A percentile compares a stretch with the other conserved stretches of the same genome.
phyloP scores from a whole-genome alignment of 306 rosid genomes.

The Cicer judaicum region DNA sequence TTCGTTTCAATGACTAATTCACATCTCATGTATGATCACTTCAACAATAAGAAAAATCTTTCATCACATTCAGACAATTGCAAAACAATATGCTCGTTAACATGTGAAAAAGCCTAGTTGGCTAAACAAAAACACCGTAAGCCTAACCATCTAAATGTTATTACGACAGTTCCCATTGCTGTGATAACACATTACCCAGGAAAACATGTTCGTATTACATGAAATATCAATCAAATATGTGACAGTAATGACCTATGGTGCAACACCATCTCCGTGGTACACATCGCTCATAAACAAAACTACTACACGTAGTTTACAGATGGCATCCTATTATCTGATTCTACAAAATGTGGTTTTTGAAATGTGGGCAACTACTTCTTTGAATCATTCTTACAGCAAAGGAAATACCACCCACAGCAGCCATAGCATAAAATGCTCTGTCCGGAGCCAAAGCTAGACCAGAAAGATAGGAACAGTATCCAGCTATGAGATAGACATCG shows the following conservation, averaged over 20 bases:
- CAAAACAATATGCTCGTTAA: conserved; percentile 23
- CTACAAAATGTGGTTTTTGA: conserved; percentile 21
- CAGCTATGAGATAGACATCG: conserved; percentile 71
- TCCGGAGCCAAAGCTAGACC: conserved; percentile 83
- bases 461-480: conserved; percentile 73
- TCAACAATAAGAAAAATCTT: background rate
- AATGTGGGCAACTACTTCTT: conserved; percentile 40
- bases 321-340: conserved; percentile 28
- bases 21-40: background rate
- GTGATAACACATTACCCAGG: conserved; percentile 26
- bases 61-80: conserved; percentile 25
- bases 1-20: background rate
- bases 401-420: conserved; percentile 68
- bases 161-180: conserved; percentile 41
- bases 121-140: conserved; percentile 28
- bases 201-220: conserved; percentile 21
- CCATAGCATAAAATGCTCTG: conserved; percentile 69
- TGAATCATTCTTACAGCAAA: conserved; percentile 61
- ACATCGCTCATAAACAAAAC: conserved; percentile 36
- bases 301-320: conserved; percentile 18
- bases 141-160: conserved; percentile 39
- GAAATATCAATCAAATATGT: conserved; percentile 34
- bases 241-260: conserved; percentile 37
- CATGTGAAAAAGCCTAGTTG: conserved; percentile 32
- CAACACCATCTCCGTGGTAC: conserved; percentile 34